phyloP scores from a whole-genome alignment of 768 basidiomycete genomes.

The Psilocybe cubensis region DNA sequence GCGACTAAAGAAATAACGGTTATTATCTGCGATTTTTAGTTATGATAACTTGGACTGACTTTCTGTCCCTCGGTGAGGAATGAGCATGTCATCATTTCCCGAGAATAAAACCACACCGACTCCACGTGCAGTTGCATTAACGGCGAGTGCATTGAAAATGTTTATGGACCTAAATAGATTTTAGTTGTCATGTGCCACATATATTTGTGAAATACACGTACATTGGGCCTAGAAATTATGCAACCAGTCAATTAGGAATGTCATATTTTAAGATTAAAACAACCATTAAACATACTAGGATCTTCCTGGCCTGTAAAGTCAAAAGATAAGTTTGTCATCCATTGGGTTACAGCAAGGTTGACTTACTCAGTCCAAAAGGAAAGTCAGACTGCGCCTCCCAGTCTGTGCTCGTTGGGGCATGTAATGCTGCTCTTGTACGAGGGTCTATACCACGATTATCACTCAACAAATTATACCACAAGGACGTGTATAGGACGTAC shows the following conservation, averaged over 20 bases:
- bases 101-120: constrained; percentile 64
- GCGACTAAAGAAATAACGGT: constrained; percentile 43
- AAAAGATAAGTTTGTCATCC: background rate
- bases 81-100: constrained; percentile 70
- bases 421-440: constrained; percentile 59
- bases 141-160: constrained; percentile 67
- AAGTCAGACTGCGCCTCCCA: constrained; percentile 43
- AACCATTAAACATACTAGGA: constrained; percentile 34
- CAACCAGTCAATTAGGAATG: background rate
- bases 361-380: constrained; percentile 38
- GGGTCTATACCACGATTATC: constrained; percentile 41
- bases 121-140: constrained; percentile 56
- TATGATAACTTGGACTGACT: constrained; percentile 35
- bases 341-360: too few species aligned
- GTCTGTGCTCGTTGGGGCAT: constrained; percentile 65
- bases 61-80: constrained; percentile 67
- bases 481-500: constrained; percentile 37
- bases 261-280: background rate
- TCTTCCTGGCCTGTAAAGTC: constrained; percentile 24
- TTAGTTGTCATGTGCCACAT: background rate
- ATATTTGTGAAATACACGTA: constrained; percentile 6
- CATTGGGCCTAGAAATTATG: constrained; percentile 15
- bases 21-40: background rate
- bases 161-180: constrained; percentile 53
- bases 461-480: background rate